These are phyloP conservation scores for Pythium sukuiense DNA, from an alignment of 352 stramenopile genomes.

Conservation along the genomic window DNA sequence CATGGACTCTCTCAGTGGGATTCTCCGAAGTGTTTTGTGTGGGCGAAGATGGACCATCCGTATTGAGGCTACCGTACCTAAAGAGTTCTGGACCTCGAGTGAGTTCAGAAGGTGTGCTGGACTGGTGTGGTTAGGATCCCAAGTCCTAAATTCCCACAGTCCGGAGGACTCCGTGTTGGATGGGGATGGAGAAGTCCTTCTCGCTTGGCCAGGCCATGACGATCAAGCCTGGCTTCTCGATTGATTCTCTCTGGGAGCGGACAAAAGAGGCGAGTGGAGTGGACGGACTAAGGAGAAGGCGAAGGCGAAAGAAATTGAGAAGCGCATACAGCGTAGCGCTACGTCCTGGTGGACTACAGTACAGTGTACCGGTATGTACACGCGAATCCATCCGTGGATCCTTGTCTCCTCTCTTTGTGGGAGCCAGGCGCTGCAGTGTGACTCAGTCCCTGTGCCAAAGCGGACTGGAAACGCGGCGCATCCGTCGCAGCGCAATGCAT, in stretches of 20 bases:
- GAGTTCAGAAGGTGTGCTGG: background rate
- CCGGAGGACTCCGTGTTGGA: background rate
- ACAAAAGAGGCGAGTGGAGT: background rate
- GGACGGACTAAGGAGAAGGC: background rate
- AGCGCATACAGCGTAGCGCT: background rate
- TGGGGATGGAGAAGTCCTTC: background rate
- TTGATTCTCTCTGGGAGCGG: background rate
- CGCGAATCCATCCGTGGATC: background rate
- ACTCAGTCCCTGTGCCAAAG: background rate
- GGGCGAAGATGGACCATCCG: background rate
- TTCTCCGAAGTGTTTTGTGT: background rate
- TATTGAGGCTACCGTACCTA: background rate
- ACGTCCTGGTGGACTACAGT: background rate
- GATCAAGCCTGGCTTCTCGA: background rate
- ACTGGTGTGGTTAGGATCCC: background rate
- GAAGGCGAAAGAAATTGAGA: background rate
- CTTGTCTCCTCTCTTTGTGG: background rate
- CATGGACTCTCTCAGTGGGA: conserved; percentile 1
- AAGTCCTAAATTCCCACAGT: background rate
- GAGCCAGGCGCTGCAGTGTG: background rate
- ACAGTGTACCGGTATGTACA: background rate
- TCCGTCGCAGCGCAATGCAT: background rate
- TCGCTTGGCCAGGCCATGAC: background rate
- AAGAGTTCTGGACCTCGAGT: background rate
- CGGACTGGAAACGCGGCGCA: background rate